Evolutionary conservation across 345 rosid species (phyloP).

Genomic region (Gossypium sturtianum): DNA sequence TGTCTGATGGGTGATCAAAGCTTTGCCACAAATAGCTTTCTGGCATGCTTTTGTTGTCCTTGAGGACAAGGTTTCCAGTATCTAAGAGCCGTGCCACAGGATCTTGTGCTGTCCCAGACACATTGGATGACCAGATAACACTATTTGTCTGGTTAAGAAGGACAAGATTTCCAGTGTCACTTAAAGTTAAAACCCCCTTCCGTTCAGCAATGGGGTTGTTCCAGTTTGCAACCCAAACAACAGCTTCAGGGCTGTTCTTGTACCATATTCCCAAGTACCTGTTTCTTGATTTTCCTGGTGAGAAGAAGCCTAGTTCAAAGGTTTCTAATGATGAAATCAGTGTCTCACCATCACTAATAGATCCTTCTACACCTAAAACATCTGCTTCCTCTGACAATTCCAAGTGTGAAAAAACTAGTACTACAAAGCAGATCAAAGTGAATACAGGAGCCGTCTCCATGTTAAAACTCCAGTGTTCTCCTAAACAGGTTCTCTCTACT

Average conservation of each 20-base stretch:
- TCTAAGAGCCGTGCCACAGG: constrained; percentile 19
- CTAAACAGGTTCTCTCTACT: background rate
- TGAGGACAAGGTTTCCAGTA: constrained; percentile 26
- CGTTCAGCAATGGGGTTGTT: constrained; percentile 14
- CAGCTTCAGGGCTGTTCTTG: background rate
- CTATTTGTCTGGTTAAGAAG: background rate
- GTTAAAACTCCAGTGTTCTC: background rate
- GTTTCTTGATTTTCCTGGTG: background rate
- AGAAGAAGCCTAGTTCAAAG: constrained; percentile 11
- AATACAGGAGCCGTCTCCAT: background rate
- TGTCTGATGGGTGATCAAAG: constrained; percentile 24
- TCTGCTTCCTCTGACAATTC: background rate
- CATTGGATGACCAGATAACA: constrained; percentile 6
- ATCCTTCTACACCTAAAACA: background rate
- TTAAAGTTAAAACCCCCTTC: constrained; percentile 12
- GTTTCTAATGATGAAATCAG: background rate
- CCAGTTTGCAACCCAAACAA: constrained; percentile 22
- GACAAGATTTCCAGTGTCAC: background rate
- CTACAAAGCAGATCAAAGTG: background rate
- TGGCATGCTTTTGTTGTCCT: background rate
- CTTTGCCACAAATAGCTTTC: constrained; percentile 20
- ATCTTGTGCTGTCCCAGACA: constrained; percentile 9
- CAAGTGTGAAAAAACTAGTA: background rate
- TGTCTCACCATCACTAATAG: background rate
- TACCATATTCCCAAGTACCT: constrained; percentile 11